phyloP scores from a whole-genome alignment of 2,329 filamentous ascomycete genomes.

The Pseudocercospora vitis region DNA sequence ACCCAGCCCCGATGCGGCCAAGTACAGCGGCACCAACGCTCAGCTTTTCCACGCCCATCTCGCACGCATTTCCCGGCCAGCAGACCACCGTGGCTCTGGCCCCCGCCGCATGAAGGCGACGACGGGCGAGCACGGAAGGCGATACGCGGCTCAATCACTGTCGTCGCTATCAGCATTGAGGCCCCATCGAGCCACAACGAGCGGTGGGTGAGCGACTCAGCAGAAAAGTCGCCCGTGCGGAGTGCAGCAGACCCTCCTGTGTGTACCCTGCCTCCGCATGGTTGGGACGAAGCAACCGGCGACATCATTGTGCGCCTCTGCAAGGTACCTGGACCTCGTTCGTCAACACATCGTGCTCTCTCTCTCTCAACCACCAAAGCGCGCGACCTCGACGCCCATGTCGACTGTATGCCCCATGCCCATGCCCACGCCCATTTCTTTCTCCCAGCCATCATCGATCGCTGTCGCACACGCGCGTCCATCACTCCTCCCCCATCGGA shows the following conservation, averaged over 20 bases:
- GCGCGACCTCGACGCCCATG: constrained; percentile 7
- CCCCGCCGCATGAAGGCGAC: background rate
- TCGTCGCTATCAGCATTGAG: constrained; percentile 13
- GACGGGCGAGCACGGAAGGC: constrained; percentile 16
- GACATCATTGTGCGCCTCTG: constrained; percentile 15
- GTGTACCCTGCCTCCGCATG: constrained; percentile 11
- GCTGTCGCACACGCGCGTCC: no score
- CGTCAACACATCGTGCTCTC: no score
- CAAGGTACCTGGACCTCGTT: constrained; percentile 18
- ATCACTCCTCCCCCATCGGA: constrained; percentile 1
- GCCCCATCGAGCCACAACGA: constrained; percentile 12
- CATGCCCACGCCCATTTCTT: no score
- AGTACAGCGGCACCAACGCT: constrained; percentile 17
- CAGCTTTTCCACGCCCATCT: constrained; percentile 7
- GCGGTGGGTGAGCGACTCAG: constrained; percentile 27
- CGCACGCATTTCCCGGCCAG: background rate
- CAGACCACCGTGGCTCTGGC: constrained; percentile 10
- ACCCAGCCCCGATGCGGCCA: constrained; percentile 21
- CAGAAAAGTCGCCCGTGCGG: constrained; percentile 18
- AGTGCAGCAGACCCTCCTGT: constrained; percentile 22
- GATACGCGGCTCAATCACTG: background rate
- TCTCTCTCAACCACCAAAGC: constrained; percentile 16
- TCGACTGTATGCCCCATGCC: background rate
- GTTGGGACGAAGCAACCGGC: constrained; percentile 17
- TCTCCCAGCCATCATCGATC: no score